Percentiles rank a stretch among this genome's conserved stretches.
Conservation (phyloP, 179 eudicot genomes). For the Spergularia azorica region DNA sequence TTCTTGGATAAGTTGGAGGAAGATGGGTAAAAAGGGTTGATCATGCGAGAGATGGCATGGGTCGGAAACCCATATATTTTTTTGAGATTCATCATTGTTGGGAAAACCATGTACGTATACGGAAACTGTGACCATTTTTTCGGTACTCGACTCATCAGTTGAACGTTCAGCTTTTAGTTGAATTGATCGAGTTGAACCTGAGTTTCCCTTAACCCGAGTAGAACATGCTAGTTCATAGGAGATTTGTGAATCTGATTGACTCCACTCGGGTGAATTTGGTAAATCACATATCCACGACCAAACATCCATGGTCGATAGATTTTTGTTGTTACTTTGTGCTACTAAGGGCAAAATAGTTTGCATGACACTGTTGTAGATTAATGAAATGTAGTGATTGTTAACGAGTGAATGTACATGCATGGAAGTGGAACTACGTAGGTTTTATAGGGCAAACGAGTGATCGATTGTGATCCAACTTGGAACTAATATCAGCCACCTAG, state of each 20-base stretch:
- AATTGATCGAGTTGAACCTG: slow-evolving; percentile 36
- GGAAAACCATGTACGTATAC: slow-evolving; percentile 42
- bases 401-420: neutral
- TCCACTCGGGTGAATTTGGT: slow-evolving; percentile 54
- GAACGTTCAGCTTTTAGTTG: slow-evolving; percentile 54
- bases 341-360: no score
- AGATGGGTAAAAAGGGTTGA: slow-evolving; percentile 67
- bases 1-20: slow-evolving; percentile 77
- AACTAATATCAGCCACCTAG: slow-evolving; percentile 34
- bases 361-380: no score
- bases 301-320: slow-evolving; percentile 48
- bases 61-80: slow-evolving; percentile 65
- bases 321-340: neutral
- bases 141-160: slow-evolving; percentile 28
- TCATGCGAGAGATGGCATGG: slow-evolving; percentile 55
- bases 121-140: slow-evolving; percentile 48
- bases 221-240: slow-evolving; percentile 49
- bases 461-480: slow-evolving; percentile 30
- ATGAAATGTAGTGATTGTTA: neutral
- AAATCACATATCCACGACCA: slow-evolving; percentile 92
- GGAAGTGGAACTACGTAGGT: neutral
- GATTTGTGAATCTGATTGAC: slow-evolving; percentile 42
- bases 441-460: slow-evolving; percentile 34
- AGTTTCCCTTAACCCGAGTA: neutral
- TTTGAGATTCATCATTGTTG: slow-evolving; percentile 21